Percentiles rank a stretch among this genome's conserved stretches.
phyloP scores from a whole-genome alignment of 2,329 filamentous ascomycete species.

The Colletotrichum lupini region DNA sequence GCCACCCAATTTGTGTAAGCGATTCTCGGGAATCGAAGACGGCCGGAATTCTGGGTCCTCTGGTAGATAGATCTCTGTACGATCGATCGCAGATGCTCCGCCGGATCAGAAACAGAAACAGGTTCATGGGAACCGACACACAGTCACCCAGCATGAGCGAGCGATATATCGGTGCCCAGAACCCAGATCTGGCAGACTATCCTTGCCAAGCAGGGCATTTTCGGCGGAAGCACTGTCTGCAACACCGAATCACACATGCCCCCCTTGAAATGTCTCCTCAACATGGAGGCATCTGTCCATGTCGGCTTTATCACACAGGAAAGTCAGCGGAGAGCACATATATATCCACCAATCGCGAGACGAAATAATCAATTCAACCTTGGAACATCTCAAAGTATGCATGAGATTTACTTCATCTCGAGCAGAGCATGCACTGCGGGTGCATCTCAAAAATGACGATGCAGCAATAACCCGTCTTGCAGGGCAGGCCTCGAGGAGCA shows the following conservation, averaged over 20 bases:
- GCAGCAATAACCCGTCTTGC: constrained; percentile 11
- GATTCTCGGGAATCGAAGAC: constrained; percentile 18
- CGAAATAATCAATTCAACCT: neutral
- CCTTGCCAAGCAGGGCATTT: neutral
- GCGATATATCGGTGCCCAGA: neutral
- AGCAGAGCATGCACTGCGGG: neutral
- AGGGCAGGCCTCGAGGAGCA: neutral
- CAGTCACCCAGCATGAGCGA: neutral
- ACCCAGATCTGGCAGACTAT: constrained; percentile 5
- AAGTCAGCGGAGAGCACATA: neutral
- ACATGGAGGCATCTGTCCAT: neutral
- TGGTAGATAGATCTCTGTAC: constrained; percentile 10
- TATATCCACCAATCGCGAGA: constrained; percentile 22
- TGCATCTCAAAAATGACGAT: constrained; percentile 10
- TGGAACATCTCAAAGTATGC: neutral
- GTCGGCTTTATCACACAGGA: neutral
- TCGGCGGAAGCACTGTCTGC: neutral
- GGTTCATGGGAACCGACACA: neutral
- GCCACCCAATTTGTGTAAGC: constrained; percentile 29
- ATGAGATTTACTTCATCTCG: neutral
- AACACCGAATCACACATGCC: neutral
- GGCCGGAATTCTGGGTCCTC: neutral
- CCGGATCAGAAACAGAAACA: constrained; percentile 32
- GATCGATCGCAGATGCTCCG: constrained; percentile 21
- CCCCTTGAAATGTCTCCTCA: neutral